A percentile compares a stretch with the other conserved stretches of the same genome.
phyloP scores from a whole-genome alignment of 2,329 filamentous ascomycete genomes.

The Botrytis paeoniae region DNA sequence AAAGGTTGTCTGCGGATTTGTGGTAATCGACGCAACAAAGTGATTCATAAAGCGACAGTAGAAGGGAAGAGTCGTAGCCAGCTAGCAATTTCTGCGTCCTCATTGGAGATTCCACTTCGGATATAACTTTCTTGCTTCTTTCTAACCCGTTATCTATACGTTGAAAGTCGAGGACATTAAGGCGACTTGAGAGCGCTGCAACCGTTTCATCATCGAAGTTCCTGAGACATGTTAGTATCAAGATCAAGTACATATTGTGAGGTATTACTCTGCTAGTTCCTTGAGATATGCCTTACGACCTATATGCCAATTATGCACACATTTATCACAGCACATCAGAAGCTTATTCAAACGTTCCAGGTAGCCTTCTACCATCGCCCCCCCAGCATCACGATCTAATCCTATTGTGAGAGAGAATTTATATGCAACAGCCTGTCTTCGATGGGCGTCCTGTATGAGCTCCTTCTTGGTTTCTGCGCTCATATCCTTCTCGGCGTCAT shows the following conservation, averaged over 20 bases:
- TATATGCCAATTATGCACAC: conserved; percentile 72
- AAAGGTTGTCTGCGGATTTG: conserved; percentile 40
- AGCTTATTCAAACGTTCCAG: conserved; percentile 54
- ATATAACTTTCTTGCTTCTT: conserved; percentile 54
- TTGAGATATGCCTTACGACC: conserved; percentile 61
- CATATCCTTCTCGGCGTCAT: conserved; percentile 47
- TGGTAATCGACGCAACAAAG: conserved; percentile 82
- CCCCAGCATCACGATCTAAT: conserved; percentile 58
- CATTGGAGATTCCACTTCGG: conserved; percentile 29
- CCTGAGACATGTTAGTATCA: conserved; percentile 27
- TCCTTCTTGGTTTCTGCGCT: conserved; percentile 49
- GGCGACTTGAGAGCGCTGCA: conserved; percentile 51
- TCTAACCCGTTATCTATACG: conserved; percentile 59
- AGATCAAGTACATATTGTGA: conserved; percentile 14
- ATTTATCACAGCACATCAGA: conserved; percentile 64
- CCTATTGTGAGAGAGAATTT: conserved; percentile 68
- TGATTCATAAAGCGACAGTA: conserved; percentile 83
- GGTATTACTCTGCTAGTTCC: conserved; percentile 56
- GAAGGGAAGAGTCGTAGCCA: conserved; percentile 52
- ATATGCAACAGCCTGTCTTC: conserved; percentile 60
- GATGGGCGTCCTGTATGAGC: conserved; percentile 53
- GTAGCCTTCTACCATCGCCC: conserved; percentile 58
- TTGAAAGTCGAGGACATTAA: conserved; percentile 58
- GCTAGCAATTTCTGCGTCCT: conserved; percentile 34
- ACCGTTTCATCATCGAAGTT: conserved; percentile 48